Conservation (phyloP, 345 rosid genomes). For the Luvunga scandens region DNA sequence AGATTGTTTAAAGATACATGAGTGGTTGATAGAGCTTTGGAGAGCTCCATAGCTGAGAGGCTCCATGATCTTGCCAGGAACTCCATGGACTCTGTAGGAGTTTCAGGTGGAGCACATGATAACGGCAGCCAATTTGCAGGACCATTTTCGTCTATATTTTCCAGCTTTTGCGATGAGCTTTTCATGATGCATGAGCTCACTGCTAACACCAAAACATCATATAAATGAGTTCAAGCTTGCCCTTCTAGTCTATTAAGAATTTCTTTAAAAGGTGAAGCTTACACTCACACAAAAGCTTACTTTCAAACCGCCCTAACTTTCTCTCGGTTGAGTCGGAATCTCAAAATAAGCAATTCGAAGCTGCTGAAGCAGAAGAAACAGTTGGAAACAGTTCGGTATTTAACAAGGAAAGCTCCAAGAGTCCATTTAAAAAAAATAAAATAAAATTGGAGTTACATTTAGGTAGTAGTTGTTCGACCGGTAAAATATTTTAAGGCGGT, state of each 20-base stretch:
- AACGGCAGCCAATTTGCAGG: constrained; percentile 39
- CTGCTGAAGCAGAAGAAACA: constrained; percentile 21
- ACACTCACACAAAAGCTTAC: constrained; percentile 14
- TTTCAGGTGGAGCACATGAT: constrained; percentile 61
- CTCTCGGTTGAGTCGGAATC: constrained; percentile 8
- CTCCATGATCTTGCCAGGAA: constrained; percentile 97
- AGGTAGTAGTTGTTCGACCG: too few species aligned
- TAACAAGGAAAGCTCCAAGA: constrained; percentile 11
- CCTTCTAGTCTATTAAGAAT: background rate
- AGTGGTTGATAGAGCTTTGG: constrained; percentile 60
- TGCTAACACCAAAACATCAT: constrained; percentile 16
- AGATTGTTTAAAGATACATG: constrained; percentile 23
- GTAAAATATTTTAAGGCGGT: too few species aligned
- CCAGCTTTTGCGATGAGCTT: constrained; percentile 44
- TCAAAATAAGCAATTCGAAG: constrained; percentile 7
- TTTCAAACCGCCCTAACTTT: constrained; percentile 7
- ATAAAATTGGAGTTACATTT: too few species aligned
- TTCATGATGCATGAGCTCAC: constrained; percentile 45
- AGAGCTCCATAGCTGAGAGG: constrained; percentile 80
- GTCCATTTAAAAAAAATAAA: constrained; percentile 11
- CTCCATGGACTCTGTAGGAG: constrained; percentile 94
- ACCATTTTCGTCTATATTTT: constrained; percentile 75
- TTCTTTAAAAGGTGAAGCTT: background rate
- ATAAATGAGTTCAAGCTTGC: background rate
- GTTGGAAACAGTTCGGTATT: constrained; percentile 30